Base-by-base conservation (phyloP, 208 protist genomes). In the Leishmania tropica region DNA sequence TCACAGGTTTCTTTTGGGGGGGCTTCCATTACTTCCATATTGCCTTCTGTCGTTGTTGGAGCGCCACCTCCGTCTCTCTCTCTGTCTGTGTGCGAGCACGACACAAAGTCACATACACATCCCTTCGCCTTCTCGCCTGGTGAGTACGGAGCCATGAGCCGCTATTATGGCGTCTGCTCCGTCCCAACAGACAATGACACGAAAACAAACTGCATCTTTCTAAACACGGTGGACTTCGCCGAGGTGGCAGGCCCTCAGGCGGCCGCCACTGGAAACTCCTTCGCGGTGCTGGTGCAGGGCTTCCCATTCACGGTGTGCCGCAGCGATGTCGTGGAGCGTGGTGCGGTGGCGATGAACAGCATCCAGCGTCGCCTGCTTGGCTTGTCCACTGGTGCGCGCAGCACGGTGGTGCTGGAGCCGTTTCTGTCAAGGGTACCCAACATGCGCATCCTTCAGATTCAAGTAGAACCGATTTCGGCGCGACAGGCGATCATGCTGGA, bases 331-430 rank as follows among this genome's bases (percentile, higher is more conserved):
- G 87, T 97, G 24, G 75, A 76, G 72, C 76, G 48, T 7, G 94
- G 92, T 17, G 76, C 78, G 21, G 81, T 96, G 47, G 92, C 85
- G 60, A 90, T 96, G 83, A 97, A 96, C 81, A 90, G 87, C 76
- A 95, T 97, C 70, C 92, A 97, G 81, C 92, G 94, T 19, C 90
- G 91, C 31, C 62, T 93, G 45, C 81, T 94, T 24, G 85, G 86
- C 35, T 65, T 97, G 37, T 93, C 90, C 24, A 91, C 87, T 5
- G 89, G 89, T 5, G 80, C 87, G 31, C 89, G 88, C 51, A 90
- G 85, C 79, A 87, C 87, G n/a, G 92, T 93, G 47, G 48, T 70
- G 51, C 70, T 94, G 51, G 60, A 83, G 67, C 79, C 80, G 8
- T 53, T 89, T 17, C 60, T 81, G 2, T 35, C 75, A 3, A 45